phyloP scores from a whole-genome alignment of 1,284 basidiomycete species.

The Mycosarcoma maydis region DNA sequence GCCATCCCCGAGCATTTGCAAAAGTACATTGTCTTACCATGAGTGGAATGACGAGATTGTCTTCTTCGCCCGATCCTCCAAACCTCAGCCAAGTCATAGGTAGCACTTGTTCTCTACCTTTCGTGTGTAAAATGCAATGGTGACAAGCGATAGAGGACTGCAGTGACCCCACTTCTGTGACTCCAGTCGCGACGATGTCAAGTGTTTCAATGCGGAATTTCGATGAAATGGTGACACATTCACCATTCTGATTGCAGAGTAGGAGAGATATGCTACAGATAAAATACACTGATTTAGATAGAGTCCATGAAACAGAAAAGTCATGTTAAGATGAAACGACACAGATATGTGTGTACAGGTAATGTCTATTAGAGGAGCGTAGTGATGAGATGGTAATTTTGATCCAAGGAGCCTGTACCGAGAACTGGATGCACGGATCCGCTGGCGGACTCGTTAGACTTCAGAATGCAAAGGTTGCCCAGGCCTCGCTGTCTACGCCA shows the following conservation, averaged over 20 bases:
- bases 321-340: too few relatives aligned
- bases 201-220: too few relatives aligned
- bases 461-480: constrained; percentile 2
- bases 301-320: too few relatives aligned
- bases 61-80: too few relatives aligned
- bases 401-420: constrained; percentile 36
- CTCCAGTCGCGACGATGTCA: too few relatives aligned
- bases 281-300: constrained; percentile 15
- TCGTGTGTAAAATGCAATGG: too few relatives aligned
- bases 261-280: constrained; percentile 19
- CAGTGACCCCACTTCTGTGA: too few relatives aligned
- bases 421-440: constrained; percentile 20
- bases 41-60: background rate
- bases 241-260: too few relatives aligned
- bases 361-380: constrained; percentile 18
- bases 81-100: too few relatives aligned
- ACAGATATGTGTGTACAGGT: background rate
- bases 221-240: too few relatives aligned
- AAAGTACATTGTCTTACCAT: constrained; percentile 84
- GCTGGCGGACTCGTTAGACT: background rate
- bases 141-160: too few relatives aligned
- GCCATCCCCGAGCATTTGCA: constrained; percentile 85
- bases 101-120: too few relatives aligned
- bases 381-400: constrained; percentile 18
- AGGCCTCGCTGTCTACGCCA: constrained; percentile 51